Evolutionary conservation across 2,329 filamentous ascomycete species (phyloP).

Genomic region (Hymenoscyphus linearis): DNA sequence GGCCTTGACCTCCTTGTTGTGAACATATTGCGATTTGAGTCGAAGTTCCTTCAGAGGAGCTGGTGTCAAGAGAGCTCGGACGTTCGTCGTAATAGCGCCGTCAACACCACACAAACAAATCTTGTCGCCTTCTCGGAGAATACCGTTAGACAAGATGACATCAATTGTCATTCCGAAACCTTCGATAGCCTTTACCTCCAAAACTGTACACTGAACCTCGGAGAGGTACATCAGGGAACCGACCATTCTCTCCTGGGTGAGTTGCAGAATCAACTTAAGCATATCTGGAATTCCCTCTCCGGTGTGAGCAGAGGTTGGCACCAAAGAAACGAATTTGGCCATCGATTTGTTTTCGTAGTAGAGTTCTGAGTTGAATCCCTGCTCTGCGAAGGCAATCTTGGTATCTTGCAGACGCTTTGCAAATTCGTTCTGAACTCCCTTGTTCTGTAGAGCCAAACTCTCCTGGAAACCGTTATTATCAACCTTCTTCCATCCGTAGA

Average conservation of each 20-base stretch:
- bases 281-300: constrained; percentile 98
- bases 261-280: constrained; percentile 86
- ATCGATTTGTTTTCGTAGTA: constrained; percentile 98
- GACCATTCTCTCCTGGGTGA: constrained; percentile 97
- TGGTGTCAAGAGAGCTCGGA: constrained; percentile 88
- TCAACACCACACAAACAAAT: constrained; percentile 97
- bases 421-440: constrained; percentile 92
- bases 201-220: constrained; percentile 93
- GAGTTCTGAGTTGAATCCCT: constrained; percentile 95
- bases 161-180: constrained; percentile 99
- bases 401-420: constrained; percentile 82
- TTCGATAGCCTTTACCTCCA: constrained; percentile 98
- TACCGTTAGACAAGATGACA: constrained; percentile 92
- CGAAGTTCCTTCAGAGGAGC: constrained; percentile 90
- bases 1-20: constrained; percentile 99
- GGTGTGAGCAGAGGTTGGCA: constrained; percentile 96
- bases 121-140: constrained; percentile 87
- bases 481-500: constrained; percentile 98
- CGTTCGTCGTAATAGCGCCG: constrained; percentile 90
- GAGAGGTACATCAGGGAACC: constrained; percentile 96
- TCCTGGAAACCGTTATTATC: constrained; percentile 98
- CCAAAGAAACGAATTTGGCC: constrained; percentile 89
- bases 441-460: constrained; percentile 82
- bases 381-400: constrained; percentile 90
- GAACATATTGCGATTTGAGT: constrained; percentile 92